Evolutionary conservation across 2,329 filamentous ascomycete species (phyloP).

Genomic region (Colletotrichum tofieldiae): DNA sequence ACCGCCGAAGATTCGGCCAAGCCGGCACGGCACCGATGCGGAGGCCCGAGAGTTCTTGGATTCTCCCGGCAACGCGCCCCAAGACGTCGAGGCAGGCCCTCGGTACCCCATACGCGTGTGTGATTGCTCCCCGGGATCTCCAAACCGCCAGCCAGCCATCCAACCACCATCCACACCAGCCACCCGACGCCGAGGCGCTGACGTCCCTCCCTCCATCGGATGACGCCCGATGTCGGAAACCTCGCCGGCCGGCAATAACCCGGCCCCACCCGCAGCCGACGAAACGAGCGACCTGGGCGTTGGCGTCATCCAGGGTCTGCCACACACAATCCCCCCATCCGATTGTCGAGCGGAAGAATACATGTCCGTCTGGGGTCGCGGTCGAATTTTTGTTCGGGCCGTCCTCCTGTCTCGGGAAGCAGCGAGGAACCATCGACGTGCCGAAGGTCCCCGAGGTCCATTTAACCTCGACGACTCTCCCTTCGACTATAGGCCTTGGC

Average conservation of each 20-base stretch:
- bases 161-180: not conserved
- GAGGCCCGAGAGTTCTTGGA: not conserved
- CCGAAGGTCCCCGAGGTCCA: not conserved
- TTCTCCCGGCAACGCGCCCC: not conserved
- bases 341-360: slow-evolving; percentile 32
- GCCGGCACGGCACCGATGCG: slow-evolving; percentile 33
- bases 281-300: slow-evolving; percentile 13
- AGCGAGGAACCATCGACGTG: not conserved
- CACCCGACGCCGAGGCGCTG: not conserved
- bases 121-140: not conserved
- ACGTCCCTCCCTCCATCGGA: not conserved
- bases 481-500: not conserved
- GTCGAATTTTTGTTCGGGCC: not conserved
- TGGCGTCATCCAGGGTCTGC: slow-evolving; percentile 36
- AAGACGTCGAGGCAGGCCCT: not conserved
- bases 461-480: not conserved
- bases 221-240: slow-evolving; percentile 33
- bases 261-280: slow-evolving; percentile 18
- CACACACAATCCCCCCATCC: not conserved
- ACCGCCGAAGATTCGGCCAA: slow-evolving; percentile 16
- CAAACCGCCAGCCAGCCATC: not conserved
- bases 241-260: slow-evolving; percentile 37
- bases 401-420: not conserved
- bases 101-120: not conserved
- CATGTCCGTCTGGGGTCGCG: slow-evolving; percentile 23